Base-by-base conservation (phyloP, 164 flowering plant species). In the Aristolochia fimbriata region DNA sequence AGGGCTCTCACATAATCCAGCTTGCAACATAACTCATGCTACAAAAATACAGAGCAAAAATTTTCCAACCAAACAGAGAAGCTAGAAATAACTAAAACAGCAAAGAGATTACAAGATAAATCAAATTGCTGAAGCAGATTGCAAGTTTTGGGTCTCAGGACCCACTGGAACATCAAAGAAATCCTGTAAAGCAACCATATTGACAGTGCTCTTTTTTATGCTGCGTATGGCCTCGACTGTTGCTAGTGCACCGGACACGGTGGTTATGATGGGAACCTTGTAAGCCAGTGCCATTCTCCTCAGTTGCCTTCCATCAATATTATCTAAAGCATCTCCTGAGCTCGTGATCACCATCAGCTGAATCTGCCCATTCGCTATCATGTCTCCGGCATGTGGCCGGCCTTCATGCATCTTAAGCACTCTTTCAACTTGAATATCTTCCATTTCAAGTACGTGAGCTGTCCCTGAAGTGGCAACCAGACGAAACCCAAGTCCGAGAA, bases 371-470 rank as follows among this genome's bases (percentile, higher is more conserved):
- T 90, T 90, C 5, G 95, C 82, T 53, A 90, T 57, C 88, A 86
- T 81, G 73, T 90, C 97, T 24, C 78, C 96, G 19, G 96, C 96
- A 73, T 90, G 91, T 3, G 97, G 97, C 64, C 95, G 68, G 20
- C 97, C 96, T 70, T 93, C 97, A 41, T 88, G 99, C 88, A 93
- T 55, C 80, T 90, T 93, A 67, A 93, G 66, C 57, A 90, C 91
- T 65, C 82, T 67, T 33, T 86, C 88, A 60, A 81, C 97, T 6
- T 82, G 80, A 22, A 93, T 69, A 15, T 83, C 85, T 65, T 84
- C 91, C 47, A 80, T 43, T 58, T 93, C 88, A 15, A 93, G 87
- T 55, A 79, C 70, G 25, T 67, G 83, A 15, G 97, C 96, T 4
- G 97, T 87, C 31, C 98, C 96, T 15, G 96, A 86, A 55, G 97